phyloP scores from a whole-genome alignment of 768 basidiomycete species.

The Hypsizygus marmoreus region DNA sequence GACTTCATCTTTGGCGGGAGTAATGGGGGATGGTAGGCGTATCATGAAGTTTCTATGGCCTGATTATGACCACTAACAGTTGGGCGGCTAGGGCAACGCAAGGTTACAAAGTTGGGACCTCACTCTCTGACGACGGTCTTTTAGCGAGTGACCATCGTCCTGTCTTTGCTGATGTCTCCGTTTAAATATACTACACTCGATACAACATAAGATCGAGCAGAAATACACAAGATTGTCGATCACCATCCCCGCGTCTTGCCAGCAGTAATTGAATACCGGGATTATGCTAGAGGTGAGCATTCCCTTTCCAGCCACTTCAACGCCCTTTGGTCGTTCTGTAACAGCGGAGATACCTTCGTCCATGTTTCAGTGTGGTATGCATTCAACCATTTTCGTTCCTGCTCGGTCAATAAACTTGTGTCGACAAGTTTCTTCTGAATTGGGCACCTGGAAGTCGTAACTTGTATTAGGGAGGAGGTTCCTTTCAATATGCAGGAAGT shows the following conservation, averaged over 20 bases:
- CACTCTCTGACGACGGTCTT: slow-evolving; percentile 51
- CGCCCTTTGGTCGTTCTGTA: slow-evolving; percentile 62
- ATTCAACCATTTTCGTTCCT: slow-evolving; percentile 83
- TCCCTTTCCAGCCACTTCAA: slow-evolving; percentile 65
- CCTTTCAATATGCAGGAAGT: neutral
- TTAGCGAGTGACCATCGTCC: slow-evolving; percentile 60
- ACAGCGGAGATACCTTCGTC: slow-evolving; percentile 71
- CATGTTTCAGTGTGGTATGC: slow-evolving; percentile 77
- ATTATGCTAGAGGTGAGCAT: slow-evolving; percentile 42
- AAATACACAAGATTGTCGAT: neutral
- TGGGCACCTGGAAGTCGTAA: slow-evolving; percentile 59
- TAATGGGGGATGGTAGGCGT: slow-evolving; percentile 46
- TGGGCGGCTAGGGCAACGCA: slow-evolving; percentile 32
- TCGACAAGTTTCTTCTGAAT: slow-evolving; percentile 87
- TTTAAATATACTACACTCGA: slow-evolving; percentile 4
- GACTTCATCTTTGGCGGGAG: slow-evolving; percentile 57
- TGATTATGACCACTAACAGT: neutral
- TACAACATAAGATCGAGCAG: neutral
- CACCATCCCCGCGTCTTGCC: too few relatives aligned
- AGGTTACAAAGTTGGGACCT: slow-evolving; percentile 39
- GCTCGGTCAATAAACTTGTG: slow-evolving; percentile 51
- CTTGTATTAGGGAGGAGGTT: neutral
- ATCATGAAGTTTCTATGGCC: slow-evolving; percentile 22
- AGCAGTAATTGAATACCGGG: neutral
- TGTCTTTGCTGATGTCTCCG: slow-evolving; percentile 44